phyloP scores from a whole-genome alignment of 192 early-diverging fungal species.

The Backusella luteola region DNA sequence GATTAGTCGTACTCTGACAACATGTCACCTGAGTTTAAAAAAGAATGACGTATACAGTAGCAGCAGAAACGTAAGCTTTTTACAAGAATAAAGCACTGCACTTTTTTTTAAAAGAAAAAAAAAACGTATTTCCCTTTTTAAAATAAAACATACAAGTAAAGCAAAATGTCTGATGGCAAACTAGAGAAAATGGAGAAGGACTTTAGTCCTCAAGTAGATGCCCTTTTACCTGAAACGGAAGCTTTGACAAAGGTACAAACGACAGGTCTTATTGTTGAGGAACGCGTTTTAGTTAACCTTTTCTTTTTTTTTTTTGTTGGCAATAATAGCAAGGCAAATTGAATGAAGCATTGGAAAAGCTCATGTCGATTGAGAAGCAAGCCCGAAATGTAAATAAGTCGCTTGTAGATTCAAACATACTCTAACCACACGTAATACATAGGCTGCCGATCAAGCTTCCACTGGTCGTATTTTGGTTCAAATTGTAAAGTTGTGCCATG shows the following conservation, averaged over 20 bases:
- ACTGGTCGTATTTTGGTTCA: slow-evolving; percentile 83
- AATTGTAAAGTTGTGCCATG: slow-evolving; percentile 72
- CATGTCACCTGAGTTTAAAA: neutral
- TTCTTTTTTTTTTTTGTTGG: neutral
- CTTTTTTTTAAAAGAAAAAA: neutral
- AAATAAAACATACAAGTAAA: neutral
- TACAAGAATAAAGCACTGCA: neutral
- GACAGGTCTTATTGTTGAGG: neutral
- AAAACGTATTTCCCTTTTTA: neutral
- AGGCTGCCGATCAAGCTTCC: slow-evolving; percentile 87
- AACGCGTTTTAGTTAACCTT: neutral
- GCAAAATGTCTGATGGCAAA: slow-evolving; percentile 49
- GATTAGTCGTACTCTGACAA: too few relatives aligned
- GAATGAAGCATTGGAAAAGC: slow-evolving; percentile 84
- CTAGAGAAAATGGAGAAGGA: slow-evolving; percentile 92
- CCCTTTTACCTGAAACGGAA: slow-evolving; percentile 77
- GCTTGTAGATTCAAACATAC: neutral
- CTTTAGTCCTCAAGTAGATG: slow-evolving; percentile 77
- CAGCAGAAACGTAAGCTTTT: slow-evolving; percentile 3
- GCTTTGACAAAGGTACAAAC: slow-evolving; percentile 57
- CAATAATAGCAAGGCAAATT: slow-evolving; percentile 60
- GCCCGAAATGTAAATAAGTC: slow-evolving; percentile 75
- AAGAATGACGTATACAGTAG: slow-evolving; percentile 8
- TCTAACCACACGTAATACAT: neutral
- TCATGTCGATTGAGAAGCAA: slow-evolving; percentile 91